Percentiles rank a stretch among this genome's conserved stretches.
Evolutionary conservation across 441 rosid genomes (phyloP).

Genomic region (Pelargonium australe): DNA sequence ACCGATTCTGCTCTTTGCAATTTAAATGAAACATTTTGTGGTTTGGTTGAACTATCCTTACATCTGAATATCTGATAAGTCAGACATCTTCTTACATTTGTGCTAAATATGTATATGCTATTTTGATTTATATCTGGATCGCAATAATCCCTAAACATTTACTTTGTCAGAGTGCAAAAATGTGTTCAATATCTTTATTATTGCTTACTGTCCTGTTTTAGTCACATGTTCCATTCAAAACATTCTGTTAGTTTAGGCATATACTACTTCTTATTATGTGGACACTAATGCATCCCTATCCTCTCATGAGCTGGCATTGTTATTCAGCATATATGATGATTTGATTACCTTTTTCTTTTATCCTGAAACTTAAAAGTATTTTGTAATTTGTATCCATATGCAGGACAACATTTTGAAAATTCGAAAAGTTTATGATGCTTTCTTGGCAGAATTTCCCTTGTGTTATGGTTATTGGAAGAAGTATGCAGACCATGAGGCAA

Average conservation of each 20-base stretch:
- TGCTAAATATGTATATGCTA: not conserved
- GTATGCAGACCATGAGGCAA: constrained; percentile 22
- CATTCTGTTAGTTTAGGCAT: not conserved
- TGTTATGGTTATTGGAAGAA: constrained; percentile 27
- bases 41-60: not conserved
- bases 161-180: too few relatives aligned
- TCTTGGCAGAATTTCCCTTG: constrained; percentile 26
- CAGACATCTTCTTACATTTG: not conserved
- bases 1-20: too few relatives aligned
- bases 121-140: not conserved
- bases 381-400: not conserved
- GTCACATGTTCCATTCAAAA: not conserved
- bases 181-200: too few relatives aligned
- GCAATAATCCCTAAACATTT: not conserved
- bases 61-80: not conserved
- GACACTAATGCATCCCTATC: not conserved
- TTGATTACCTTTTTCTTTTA: not conserved
- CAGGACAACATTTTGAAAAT: constrained; percentile 23
- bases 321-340: not conserved
- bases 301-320: not conserved
- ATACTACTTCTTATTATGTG: not conserved
- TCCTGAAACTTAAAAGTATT: not conserved
- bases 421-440: constrained; percentile 21
- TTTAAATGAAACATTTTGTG: not conserved
- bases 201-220: not conserved